Evolutionary conservation across 2,329 filamentous ascomycete species (phyloP), one percentile per base, ranked within the genome.

Genomic region (Verticillium nonalfalfae): DNA sequence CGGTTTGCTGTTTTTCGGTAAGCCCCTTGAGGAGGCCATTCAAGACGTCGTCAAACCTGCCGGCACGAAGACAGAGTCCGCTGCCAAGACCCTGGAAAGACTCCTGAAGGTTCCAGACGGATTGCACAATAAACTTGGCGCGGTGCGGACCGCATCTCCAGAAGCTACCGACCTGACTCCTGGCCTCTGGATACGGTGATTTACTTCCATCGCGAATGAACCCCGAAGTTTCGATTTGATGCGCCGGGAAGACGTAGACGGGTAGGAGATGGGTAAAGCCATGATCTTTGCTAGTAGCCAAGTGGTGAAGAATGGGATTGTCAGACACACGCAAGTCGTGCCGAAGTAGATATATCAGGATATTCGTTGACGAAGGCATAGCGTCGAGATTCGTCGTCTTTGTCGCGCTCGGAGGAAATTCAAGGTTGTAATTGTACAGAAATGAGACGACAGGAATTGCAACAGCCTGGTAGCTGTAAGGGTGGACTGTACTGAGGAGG

Each of bases 61-160:
- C 91, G 10, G 87, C 84, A 6, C 90, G 81, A 39, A 93, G 75
- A 7, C 81, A 74, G 18, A 95, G 74, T 1, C 81, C 85, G 68
- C 85, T 91, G 0, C 79, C 81, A 1, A 88, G 66, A 2, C 76
- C 76, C 64, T 87, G 81, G 1, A 93, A 75, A 3, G 79, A 81
- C 10, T 78, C 70, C 68, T 91, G 92, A 63, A 93, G 59, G 68
- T 91, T 85, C 88, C 88, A 92, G 0, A 92, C 82, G 36, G 85
- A 86, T 71, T 94, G 83, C 0, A 86, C 87, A 35, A 91, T 74
- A 71, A 93, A 94, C 70, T 85, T 89, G 60, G 85, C 85, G 39
- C 91, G 82, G 68, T 90, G 85, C 5, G 85, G 86, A 2, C 90
- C 90, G 67, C 89, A 92, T 70, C 90, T 80, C 87, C 88, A 92